phyloP scores from a whole-genome alignment of 495 filamentous ascomycete species.

The Saxophila tyrrhenica region DNA sequence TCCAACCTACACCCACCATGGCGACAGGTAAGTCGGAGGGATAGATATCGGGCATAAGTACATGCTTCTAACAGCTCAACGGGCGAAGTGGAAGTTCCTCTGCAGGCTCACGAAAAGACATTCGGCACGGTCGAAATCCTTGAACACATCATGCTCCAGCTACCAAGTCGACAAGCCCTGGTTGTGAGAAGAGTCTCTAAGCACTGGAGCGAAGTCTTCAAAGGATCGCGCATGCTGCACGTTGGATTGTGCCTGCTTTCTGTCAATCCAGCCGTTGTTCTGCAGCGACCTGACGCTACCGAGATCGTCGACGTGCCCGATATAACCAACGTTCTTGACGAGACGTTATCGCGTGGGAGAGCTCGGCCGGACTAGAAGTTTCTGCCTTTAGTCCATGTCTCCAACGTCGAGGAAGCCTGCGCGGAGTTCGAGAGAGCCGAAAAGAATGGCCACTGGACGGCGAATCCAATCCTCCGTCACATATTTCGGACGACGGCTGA shows the following conservation, averaged over 20 bases:
- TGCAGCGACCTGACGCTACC: too few relatives aligned
- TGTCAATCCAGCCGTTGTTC: neutral
- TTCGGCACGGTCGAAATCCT: neutral
- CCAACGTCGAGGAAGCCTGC: neutral
- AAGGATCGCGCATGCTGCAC: neutral
- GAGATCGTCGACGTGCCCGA: too few relatives aligned
- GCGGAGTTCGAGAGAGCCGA: neutral
- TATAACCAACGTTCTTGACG: too few relatives aligned
- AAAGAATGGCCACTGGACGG: neutral
- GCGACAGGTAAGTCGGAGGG: too few relatives aligned
- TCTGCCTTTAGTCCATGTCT: neutral
- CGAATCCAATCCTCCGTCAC: neutral
- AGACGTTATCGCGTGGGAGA: neutral
- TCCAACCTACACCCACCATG: too few relatives aligned
- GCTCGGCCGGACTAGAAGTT: neutral
- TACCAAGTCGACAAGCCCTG: neutral
- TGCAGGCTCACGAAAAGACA: neutral
- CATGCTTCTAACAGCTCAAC: too few relatives aligned
- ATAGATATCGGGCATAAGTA: too few relatives aligned
- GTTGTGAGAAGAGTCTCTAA: neutral
- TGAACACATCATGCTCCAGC: neutral
- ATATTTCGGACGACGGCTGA: neutral
- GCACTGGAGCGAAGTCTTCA: neutral
- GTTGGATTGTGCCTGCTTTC: neutral
- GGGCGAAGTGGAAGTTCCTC: neutral